phyloP scores from a whole-genome alignment of 2,329 filamentous ascomycete genomes.

The Chalara sp. region DNA sequence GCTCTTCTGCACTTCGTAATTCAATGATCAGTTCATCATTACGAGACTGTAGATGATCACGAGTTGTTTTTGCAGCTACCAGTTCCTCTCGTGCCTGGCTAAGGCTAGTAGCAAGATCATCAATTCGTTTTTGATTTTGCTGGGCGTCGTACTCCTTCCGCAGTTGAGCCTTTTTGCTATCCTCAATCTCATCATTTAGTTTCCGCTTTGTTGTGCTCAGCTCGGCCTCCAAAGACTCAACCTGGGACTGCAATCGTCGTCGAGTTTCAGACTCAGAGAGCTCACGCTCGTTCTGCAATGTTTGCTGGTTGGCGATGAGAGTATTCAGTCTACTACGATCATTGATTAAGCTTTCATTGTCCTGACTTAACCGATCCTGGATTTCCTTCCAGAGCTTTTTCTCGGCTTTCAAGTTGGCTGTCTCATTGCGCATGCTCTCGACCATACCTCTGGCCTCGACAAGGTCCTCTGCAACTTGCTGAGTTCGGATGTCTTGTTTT shows the following conservation, averaged over 20 bases:
- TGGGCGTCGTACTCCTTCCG: constrained; percentile 87
- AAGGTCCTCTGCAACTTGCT: constrained; percentile 89
- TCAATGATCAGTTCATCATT: constrained; percentile 88
- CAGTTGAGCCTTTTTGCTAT: constrained; percentile 72
- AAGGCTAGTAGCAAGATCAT: constrained; percentile 78
- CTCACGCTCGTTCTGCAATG: constrained; percentile 85
- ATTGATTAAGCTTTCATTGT: constrained; percentile 77
- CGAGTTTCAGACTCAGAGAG: constrained; percentile 74
- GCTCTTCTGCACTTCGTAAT: constrained; percentile 82
- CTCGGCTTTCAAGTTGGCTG: constrained; percentile 87
- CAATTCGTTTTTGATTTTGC: constrained; percentile 84
- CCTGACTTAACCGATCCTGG: constrained; percentile 78
- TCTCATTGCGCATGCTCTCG: constrained; percentile 86
- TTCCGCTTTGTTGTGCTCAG: constrained; percentile 74
- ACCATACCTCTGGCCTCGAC: constrained; percentile 75
- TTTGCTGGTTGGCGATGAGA: constrained; percentile 78
- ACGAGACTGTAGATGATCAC: constrained; percentile 81
- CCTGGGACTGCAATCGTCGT: constrained; percentile 69
- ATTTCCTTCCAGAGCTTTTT: constrained; percentile 94
- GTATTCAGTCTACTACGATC: constrained; percentile 81
- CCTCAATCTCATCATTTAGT: constrained; percentile 74
- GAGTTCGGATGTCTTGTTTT: constrained; percentile 82
- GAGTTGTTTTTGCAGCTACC: constrained; percentile 75
- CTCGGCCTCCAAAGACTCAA: constrained; percentile 75
- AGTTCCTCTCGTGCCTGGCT: constrained; percentile 80